Percentiles rank a stretch among this genome's conserved stretches.
Conservation (phyloP, 768 basidiomycete genomes). For the Boletus pseudo-olivaceus region DNA sequence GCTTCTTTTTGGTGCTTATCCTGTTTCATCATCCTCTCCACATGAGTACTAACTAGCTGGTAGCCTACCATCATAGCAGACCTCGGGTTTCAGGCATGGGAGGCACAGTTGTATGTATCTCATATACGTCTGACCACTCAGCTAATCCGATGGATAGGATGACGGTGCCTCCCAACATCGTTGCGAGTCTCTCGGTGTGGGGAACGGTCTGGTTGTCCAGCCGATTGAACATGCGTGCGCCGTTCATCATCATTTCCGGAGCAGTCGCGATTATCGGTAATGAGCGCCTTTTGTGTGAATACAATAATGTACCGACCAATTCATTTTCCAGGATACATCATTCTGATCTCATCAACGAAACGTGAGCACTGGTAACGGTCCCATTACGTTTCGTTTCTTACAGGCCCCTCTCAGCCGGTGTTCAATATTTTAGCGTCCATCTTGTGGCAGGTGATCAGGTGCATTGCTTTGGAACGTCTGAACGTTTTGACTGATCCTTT, state of each 20-base stretch:
- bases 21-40: background rate
- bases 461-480: background rate
- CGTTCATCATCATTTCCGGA: slow-evolving; percentile 51
- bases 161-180: slow-evolving; percentile 59
- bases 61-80: slow-evolving; percentile 57
- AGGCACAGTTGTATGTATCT: slow-evolving; percentile 57
- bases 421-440: slow-evolving; percentile 56
- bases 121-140: no score
- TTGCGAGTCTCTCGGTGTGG: slow-evolving; percentile 48
- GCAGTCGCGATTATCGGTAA: slow-evolving; percentile 50
- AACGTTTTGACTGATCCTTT: no score
- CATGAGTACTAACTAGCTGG: background rate
- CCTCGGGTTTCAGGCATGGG: slow-evolving; percentile 57
- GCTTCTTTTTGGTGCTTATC: no score
- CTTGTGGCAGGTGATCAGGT: slow-evolving; percentile 38
- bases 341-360: slow-evolving; percentile 50
- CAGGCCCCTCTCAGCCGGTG: slow-evolving; percentile 38
- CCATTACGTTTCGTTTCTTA: background rate
- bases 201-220: slow-evolving; percentile 51
- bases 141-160: slow-evolving; percentile 33
- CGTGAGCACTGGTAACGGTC: slow-evolving; percentile 36
- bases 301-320: background rate
- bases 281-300: background rate
- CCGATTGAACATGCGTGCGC: slow-evolving; percentile 42
- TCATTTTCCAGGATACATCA: no score